Base-by-base conservation (phyloP, 225 moss, liverwort and hornwort genomes). In the Anthoceros angustus region DNA sequence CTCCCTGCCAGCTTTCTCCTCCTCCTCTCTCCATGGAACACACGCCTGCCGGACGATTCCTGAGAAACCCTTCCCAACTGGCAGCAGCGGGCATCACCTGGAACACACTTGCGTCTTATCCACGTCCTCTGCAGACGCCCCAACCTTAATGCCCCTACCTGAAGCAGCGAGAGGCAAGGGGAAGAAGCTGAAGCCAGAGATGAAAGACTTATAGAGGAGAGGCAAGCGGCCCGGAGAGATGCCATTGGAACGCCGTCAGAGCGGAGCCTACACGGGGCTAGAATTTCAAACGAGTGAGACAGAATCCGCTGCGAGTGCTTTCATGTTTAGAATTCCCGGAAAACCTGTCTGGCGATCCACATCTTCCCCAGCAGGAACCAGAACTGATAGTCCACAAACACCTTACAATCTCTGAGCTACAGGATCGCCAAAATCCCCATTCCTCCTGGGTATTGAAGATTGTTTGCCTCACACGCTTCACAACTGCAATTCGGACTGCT, bases 1-100 rank as follows among this genome's bases (percentile, higher is more conserved):
- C 73, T 69, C 61, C 71, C 80, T 68, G n/a, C 55, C 14, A 55
- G 8, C 55, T 20, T 55, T 55, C 14, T 9, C 55, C 55, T 18
- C 23, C 10, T 15, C n/a, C 55, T 15, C 6, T 55, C 55, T 7
- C 55, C n/a, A 20, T 55, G 55, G 0, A 55, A 15, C 23, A 1
- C 55, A 55, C 55, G 23, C 14, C n/a, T 18, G 5, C 16, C 55
- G n/a, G 14, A 7, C 7, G 18, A 7, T 55, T 55, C 55, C 55
- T 55, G 55, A 55, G 23, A 55, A 7, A 0, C n/a, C 8, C 55
- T 18, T 55, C 55, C 55, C n/a, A 8, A 7, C 55, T 55, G 55
- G 55, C 18, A 55, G 23, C 55, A 23, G 23, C 18, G 18, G 18
- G 14, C 7, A 7, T 18, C 55, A 18, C 14, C 55, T 55, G 55